Base-by-base conservation (phyloP, 2,329 filamentous ascomycete genomes). In the Xylaria sp. region DNA sequence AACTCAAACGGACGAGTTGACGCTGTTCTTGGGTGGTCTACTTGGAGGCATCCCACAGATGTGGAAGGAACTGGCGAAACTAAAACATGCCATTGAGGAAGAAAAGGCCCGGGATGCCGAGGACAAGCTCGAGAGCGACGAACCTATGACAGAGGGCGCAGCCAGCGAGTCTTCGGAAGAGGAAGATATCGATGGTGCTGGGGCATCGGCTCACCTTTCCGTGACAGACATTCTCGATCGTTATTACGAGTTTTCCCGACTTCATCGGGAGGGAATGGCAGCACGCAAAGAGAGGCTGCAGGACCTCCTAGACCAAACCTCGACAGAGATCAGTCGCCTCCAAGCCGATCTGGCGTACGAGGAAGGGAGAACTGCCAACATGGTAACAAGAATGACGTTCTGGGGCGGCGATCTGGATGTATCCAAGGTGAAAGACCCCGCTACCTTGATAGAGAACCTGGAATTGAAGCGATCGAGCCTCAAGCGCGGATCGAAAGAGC, bases 281-380 rank as follows among this genome's bases (percentile, higher is more conserved):
- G 44, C 11, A 10, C 62, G 59, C n/a, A 54, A 47, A 46, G 29
- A 44, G 23, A 58, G 37, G 25, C n/a, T 64, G 17, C 54, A 56
- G 21, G 15, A 2, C 13, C 46, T 62, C 21, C n/a, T 64, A 19
- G n/a, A 49, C 15, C 10, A 47, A 21, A 43, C 19, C 15, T 49
- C 27, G 21, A 48, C 10, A 17, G 59, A 59, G 48, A 21, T 64
- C 15, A 21, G 29, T 19, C 55, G 51, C 19, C 55, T 62, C 25
- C 62, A 51, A 19, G 31, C 19, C n/a, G 54, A 62, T 21, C 25
- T 62, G 8, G 15, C 10, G 8, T 52, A 52, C 29, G 54, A 62
- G 21, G 11, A 58, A 27, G 43, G 46, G 11, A 49, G 54, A 27
- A 48, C 51, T 4, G 25, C 43, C 10, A 47, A 55, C 23, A 51